Evolutionary conservation across 345 rosid species (phyloP).

Genomic region (Pugionium cornutum): DNA sequence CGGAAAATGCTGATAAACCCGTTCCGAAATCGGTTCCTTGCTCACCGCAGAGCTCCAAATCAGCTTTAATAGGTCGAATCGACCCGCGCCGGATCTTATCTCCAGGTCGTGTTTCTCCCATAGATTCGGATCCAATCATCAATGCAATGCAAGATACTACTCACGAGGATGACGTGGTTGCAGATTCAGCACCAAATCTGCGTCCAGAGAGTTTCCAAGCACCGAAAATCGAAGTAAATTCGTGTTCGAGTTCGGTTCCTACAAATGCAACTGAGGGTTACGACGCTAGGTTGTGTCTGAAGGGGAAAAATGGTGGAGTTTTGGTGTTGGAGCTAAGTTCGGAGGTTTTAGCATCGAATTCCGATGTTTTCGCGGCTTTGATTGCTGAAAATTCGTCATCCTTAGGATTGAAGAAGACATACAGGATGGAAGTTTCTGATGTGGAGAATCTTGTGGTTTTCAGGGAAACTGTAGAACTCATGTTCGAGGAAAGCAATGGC

Average conservation of each 20-base stretch:
- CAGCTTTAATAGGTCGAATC: slow-evolving; percentile 63
- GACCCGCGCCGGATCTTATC: slow-evolving; percentile 47
- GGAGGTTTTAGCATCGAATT: slow-evolving; percentile 60
- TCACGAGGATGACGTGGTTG: slow-evolving; percentile 31
- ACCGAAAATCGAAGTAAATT: slow-evolving; percentile 35
- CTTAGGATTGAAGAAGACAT: slow-evolving; percentile 43
- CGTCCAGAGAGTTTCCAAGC: slow-evolving; percentile 42
- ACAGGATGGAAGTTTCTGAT: slow-evolving; percentile 72
- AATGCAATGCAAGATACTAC: slow-evolving; percentile 34
- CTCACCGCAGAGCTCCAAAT: slow-evolving; percentile 75
- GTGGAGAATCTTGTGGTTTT: slow-evolving; percentile 83
- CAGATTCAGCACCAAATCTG: slow-evolving; percentile 37
- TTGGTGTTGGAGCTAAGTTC: slow-evolving; percentile 74
- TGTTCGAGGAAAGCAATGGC: slow-evolving; percentile 66
- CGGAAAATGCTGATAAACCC: slow-evolving; percentile 45
- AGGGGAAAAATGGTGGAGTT: slow-evolving; percentile 68
- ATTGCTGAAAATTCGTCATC: slow-evolving; percentile 42
- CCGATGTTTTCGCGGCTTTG: slow-evolving; percentile 59
- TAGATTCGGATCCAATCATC: slow-evolving; percentile 59
- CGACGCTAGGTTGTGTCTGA: slow-evolving; percentile 71
- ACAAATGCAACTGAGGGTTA: slow-evolving; percentile 16
- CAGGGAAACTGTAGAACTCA: slow-evolving; percentile 74
- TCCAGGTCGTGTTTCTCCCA: slow-evolving; percentile 94
- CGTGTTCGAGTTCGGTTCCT: slow-evolving; percentile 25
- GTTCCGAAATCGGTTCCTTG: slow-evolving; percentile 50